Conservation (phyloP, 2,329 filamentous ascomycete genomes). For the Huntiella bhutanensis region DNA sequence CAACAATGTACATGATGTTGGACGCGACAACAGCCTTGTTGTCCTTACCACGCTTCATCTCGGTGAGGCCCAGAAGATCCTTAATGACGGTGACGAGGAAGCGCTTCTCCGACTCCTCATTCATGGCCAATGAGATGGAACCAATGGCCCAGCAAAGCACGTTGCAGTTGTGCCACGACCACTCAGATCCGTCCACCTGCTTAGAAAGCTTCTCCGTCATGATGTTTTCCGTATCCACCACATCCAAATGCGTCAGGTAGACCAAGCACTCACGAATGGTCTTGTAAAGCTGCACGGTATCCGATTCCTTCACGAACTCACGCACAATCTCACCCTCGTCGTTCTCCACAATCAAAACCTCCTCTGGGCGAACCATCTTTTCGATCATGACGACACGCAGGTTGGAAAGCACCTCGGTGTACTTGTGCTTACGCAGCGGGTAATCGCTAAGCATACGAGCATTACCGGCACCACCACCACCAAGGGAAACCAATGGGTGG, state of each 20-base stretch:
- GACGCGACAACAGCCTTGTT: slow-evolving; percentile 98
- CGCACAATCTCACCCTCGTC: slow-evolving; percentile 97
- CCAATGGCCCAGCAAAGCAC: slow-evolving; percentile 98
- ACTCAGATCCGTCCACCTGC: slow-evolving; percentile 87
- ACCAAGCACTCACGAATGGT: slow-evolving; percentile 93
- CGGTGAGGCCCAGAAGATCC: slow-evolving; percentile 84
- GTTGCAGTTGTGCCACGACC: slow-evolving; percentile 99
- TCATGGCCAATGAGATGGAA: slow-evolving; percentile 97
- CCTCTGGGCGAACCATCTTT: slow-evolving; percentile 97
- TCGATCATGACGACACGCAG: slow-evolving; percentile 97
- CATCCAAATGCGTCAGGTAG: slow-evolving; percentile 91
- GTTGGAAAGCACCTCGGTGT: slow-evolving; percentile 82
- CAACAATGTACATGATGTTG: slow-evolving; percentile 99
- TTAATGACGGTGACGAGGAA: slow-evolving; percentile 98
- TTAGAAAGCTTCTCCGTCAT: slow-evolving; percentile 97
- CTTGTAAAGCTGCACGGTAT: slow-evolving; percentile 98
- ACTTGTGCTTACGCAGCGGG: slow-evolving; percentile 93
- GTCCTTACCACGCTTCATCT: slow-evolving; percentile 98
- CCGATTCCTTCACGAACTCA: slow-evolving; percentile 97
- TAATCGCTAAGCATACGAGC: slow-evolving; percentile 73
- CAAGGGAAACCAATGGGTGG: slow-evolving; percentile 68
- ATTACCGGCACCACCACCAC: slow-evolving; percentile 64
- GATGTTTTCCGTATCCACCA: slow-evolving; percentile 92
- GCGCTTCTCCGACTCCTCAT: slow-evolving; percentile 95
- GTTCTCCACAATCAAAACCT: slow-evolving; percentile 97